Evolutionary conservation across 2,329 filamentous ascomycete genomes (phyloP).

Genomic region (Claviceps quebecensis): DNA sequence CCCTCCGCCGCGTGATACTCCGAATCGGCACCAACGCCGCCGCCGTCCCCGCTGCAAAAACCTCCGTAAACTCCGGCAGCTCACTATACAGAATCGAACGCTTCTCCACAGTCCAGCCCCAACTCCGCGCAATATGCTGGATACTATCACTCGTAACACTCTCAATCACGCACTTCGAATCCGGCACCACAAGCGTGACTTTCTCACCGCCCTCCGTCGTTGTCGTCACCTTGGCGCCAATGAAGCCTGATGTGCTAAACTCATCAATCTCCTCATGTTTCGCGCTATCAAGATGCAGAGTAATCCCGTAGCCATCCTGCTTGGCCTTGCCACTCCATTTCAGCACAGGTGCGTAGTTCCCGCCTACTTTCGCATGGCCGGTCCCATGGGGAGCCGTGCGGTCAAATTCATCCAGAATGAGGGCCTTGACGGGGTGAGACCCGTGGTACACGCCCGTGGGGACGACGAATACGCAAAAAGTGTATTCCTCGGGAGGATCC

Average conservation of each 20-base stretch:
- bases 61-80: constrained; percentile 46
- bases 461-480: constrained; percentile 77
- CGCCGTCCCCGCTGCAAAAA: constrained; percentile 85
- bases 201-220: constrained; percentile 17
- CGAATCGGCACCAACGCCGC: constrained; percentile 84
- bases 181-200: constrained; percentile 69
- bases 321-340: constrained; percentile 74
- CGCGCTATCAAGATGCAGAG: constrained; percentile 79
- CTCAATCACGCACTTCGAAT: constrained; percentile 76
- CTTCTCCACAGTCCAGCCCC: constrained; percentile 75
- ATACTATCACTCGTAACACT: constrained; percentile 73
- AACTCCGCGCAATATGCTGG: constrained; percentile 57
- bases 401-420: constrained; percentile 89
- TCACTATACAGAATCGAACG: constrained; percentile 52
- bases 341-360: constrained; percentile 89
- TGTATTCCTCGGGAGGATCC: constrained; percentile 81
- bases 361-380: constrained; percentile 84
- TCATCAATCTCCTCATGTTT: constrained; percentile 80
- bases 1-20: constrained; percentile 59
- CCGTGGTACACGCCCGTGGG: constrained; percentile 94
- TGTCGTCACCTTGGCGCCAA: constrained; percentile 51
- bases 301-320: constrained; percentile 77
- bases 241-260: constrained; percentile 89
- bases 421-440: constrained; percentile 67
- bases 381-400: constrained; percentile 84